Evolutionary conservation across 331 rosid species (phyloP), one percentile per base, ranked within the genome.

Genomic region (Prunus yedoensis): DNA sequence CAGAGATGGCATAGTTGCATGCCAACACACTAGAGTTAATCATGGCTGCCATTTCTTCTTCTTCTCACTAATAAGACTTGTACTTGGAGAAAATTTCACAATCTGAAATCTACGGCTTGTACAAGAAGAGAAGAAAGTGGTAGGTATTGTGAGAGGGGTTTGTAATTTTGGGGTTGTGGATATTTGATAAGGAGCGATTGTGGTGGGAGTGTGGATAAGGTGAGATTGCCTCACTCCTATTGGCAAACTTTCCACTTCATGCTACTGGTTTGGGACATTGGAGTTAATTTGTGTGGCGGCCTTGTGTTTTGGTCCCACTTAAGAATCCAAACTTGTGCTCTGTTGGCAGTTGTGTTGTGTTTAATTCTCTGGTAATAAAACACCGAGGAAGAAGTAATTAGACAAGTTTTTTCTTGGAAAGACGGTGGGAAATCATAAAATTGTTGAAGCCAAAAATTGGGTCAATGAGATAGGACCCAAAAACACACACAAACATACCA

Each of bases 191-290:
- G 75, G 84, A 74, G 77, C 41, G 82, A 81, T 77, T 47, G 93
- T 89, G 96, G 95, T 86, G 77, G 77, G 86, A 66, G 89, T 84
- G 93, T 86, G 97, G 99, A 94, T 92, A 92, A 92, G 97, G 91
- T 89, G 83, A 85, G 96, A 90, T 90, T 92, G 77, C 91, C 87
- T 85, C 66, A 38, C 71, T 90, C 89, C 87, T 78, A 94, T 88
- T 94, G 97, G 93, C 81, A 89, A 78, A 38, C 83, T 74, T 75
- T 61, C 77, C 65, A 50, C 70, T 9, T 61, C 35, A n/a, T 23
- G 28, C 53, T 57, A 4, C 21, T 73, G 30, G 28, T 69, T 3
- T 16, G 68, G 20, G 60, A 15, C 77, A 13, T 5, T 18, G 56
- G 54, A 57, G n/a, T 28, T 41, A 61, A 21, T 59, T 77, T 50